Evolutionary conservation across 202 grass and related monocot species (phyloP), one percentile per base, ranked within the genome.

Genomic region (Carex sylvatica): DNA sequence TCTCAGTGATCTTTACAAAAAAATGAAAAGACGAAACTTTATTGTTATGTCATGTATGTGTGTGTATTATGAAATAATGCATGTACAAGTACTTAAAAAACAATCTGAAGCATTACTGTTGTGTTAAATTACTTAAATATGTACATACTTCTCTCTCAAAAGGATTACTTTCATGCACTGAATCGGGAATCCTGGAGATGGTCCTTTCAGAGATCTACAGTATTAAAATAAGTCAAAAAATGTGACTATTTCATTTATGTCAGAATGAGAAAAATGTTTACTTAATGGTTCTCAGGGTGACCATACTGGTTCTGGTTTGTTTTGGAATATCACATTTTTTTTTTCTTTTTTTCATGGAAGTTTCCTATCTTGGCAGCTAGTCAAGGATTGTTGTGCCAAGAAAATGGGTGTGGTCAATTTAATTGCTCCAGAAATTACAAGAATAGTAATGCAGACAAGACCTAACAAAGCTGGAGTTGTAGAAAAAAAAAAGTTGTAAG

Each of bases 101-200:
- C 26, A 74, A 84, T 36, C 44, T 82, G 49, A 84, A 72, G 4
- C 47, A 40, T 78, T 54, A 83, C 35, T 49, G 64, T 35, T 35
- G 9, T 56, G 55, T 12, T 1, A 1, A 40, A 40, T 40, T 7
- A 40, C 36, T 40, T 40, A 40, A 79, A 83, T 30, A 82, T 68
- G 18, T 68, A 66, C 89, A 19, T 93, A 99, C 96, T 79, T 95
- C 93, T 89, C 89, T 93, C 83, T 96, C 96, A 87, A 89, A 93
- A 88, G 79, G 70, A 89, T 99, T 99, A 65, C 87, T 94, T 58
- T 89, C 84, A 78, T 99, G 96, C 60, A 91, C 72, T 24, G 81
- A 89, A 78, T 85, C 88, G 33, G 93, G 96, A 86, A 99, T 83
- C 79, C 85, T 82, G 24, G 81, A 89, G 51, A 93, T 88, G 62